These are phyloP conservation scores for Sclerotinia glacialis DNA, from an alignment of 2,329 filamentous ascomycete species.

Conservation along the genomic window DNA sequence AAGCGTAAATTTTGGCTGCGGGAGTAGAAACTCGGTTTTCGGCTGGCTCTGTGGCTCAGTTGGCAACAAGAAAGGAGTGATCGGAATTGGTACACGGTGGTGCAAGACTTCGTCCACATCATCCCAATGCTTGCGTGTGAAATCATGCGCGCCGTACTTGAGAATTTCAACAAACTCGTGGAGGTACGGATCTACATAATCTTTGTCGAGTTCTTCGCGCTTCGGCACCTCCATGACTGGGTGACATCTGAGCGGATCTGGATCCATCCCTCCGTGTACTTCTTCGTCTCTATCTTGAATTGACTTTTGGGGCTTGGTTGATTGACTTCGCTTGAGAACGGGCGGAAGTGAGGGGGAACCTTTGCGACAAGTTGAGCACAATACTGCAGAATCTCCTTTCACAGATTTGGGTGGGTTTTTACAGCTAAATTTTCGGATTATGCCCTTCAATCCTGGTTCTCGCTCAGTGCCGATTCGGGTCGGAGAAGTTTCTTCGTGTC, in stretches of 20 bases:
- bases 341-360: background rate
- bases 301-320: background rate
- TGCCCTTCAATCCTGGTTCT: background rate
- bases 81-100: background rate
- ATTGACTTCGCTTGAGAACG: background rate
- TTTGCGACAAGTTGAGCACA: background rate
- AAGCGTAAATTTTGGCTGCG: background rate
- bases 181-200: background rate
- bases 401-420: background rate
- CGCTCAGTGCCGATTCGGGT: background rate
- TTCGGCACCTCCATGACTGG: accelerated
- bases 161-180: background rate
- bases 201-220: background rate
- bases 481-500: background rate
- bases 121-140: background rate
- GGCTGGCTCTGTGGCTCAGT: background rate
- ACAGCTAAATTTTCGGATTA: background rate
- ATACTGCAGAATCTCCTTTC: background rate
- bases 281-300: background rate
- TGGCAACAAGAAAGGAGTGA: background rate
- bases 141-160: background rate
- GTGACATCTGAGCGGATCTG: background rate
- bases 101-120: background rate
- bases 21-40: no score
- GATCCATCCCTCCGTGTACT: background rate